Base-by-base conservation (phyloP, 1,284 basidiomycete genomes). In the Ustilago hordei region DNA sequence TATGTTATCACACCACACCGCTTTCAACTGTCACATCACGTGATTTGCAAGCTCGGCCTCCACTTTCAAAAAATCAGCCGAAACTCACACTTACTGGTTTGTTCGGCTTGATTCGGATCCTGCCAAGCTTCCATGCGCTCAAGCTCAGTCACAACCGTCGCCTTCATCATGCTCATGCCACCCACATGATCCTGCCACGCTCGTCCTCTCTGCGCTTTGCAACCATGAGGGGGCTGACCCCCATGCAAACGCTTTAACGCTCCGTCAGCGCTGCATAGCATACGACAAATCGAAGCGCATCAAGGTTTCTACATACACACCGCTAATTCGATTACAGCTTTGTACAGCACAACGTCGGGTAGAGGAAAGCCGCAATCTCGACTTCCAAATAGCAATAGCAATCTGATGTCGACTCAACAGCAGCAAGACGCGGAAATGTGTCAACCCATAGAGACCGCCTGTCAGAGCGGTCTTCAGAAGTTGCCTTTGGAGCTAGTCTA, bases 401-500 rank as follows among this genome's bases (percentile, higher is more conserved):
- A 6, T 7, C 43, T 28, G 7, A 45, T 19, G n/a, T 45, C n/a
- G n/a, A 7, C n/a, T 45, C 43, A 19, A 45, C n/a, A 7, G 8
- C n/a, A 45, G n/a, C n/a, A 6, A 45, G 43, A 15, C 43, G 43
- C n/a, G 19, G 19, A 8, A 17, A 45, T 19, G n/a, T 19, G n/a
- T 11, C 8, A 17, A 19, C 43, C 19, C 11, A 4, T 11, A 15
- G 5, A 31, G 1, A 19, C 36, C 38, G 48, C 13, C 19, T 11
- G n/a, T 45, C 43, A 45, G 3, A 38, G 4, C 28, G 57, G 53
- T 15, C 11, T 60, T 4, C 35, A 31, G 28, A 63, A 54, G 53
- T 55, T 78, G 35, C 77, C 77, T 5, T 28, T 59, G 8, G 77
- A 79, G 54, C 57, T 79, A 2, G 35, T 77, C 17, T 69, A 65